Base-by-base conservation (phyloP, 2,329 filamentous ascomycete genomes). In the Hymenotorrendiella dingleyae region DNA sequence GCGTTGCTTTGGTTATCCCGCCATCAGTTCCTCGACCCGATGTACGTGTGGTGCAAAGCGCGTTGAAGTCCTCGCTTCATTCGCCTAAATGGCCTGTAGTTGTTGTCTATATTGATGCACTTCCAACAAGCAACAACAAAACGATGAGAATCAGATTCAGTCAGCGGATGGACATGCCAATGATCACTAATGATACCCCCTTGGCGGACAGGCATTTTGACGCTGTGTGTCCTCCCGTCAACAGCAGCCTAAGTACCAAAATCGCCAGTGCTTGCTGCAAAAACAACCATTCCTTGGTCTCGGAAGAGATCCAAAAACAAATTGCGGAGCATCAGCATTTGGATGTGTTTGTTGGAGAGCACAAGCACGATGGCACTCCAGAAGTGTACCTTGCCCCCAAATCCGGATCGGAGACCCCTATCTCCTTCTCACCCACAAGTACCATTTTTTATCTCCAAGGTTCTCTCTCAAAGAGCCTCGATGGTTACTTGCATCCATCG, bases 101-200 rank as follows among this genome's bases (percentile, higher is more conserved):
- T 22, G 58, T 78, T 14, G 66, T 70, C 0, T 77, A 75, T 55
- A 78, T 78, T 74, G 64, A 76, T 22, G 68, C 68, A 29, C 59
- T 75, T 1, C 72, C 76, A 1, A 76, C 71, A 45, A 70, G 65
- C 26, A 77, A 78, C 58, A 75, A 75, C 62, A 79, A 79, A 50
- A 62, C 77, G n/a, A 59, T 77, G 17, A 68, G 75, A 2, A 74
- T 77, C 52, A 70, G 66, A 48, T 60, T 79, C 4, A 68, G 64
- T 0, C 65, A 76, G 42, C 64, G 74, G 3, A 58, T 78, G 4
- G 55, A 59, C 2, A 51, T 78, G 12, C 62, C 66, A 0, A 60
- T 65, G 2, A 11, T 29, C 8, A 29, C 27, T n/a, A 29, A 29
- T 6, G 27, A 29, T 11, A 29, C 9, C 12, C 12, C 12, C 5